These are phyloP conservation scores for Trypanosoma platydactyli DNA, from an alignment of 208 protist genomes.

Conservation along the genomic window DNA sequence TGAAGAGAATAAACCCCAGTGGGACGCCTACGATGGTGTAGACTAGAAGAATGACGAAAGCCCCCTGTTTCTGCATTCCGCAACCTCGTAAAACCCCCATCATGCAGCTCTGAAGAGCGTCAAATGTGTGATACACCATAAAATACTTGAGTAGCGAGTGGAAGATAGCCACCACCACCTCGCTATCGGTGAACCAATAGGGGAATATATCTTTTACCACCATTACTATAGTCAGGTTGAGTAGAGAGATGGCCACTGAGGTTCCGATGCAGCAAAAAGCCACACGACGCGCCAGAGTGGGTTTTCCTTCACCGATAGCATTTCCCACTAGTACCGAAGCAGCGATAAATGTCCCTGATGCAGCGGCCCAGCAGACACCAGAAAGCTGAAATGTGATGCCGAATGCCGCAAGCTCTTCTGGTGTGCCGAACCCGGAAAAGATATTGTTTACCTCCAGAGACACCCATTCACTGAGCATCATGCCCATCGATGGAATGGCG, in stretches of 20 bases:
- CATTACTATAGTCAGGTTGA: slow-evolving; percentile 49
- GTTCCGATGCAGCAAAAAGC: slow-evolving; percentile 42
- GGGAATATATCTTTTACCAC: slow-evolving; percentile 31
- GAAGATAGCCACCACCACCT: slow-evolving; percentile 36
- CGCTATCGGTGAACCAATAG: slow-evolving; percentile 50
- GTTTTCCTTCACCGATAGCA: slow-evolving; percentile 56
- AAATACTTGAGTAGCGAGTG: slow-evolving; percentile 41
- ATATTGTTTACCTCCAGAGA: slow-evolving; percentile 77
- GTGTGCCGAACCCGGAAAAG: slow-evolving; percentile 53
- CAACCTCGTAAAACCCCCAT: slow-evolving; percentile 81
- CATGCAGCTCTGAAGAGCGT: slow-evolving; percentile 75
- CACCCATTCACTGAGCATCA: slow-evolving; percentile 84
- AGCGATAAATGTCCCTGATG: slow-evolving; percentile 73
- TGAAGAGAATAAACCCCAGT: slow-evolving; percentile 60
- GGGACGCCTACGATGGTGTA: slow-evolving; percentile 75
- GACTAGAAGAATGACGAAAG: slow-evolving; percentile 60
- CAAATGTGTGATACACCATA: slow-evolving; percentile 66
- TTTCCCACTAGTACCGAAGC: slow-evolving; percentile 75
- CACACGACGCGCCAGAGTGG: slow-evolving; percentile 51
- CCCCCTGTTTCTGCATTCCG: slow-evolving; percentile 63
- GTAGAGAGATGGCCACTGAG: slow-evolving; percentile 22
- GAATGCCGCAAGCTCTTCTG: slow-evolving; percentile 67
- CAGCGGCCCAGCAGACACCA: slow-evolving; percentile 53
- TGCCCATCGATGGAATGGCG: slow-evolving; percentile 68
- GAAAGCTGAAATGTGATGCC: slow-evolving; percentile 69